Base-by-base conservation (phyloP, 257 asterid genomes). In the Paraleonurus japonicus region DNA sequence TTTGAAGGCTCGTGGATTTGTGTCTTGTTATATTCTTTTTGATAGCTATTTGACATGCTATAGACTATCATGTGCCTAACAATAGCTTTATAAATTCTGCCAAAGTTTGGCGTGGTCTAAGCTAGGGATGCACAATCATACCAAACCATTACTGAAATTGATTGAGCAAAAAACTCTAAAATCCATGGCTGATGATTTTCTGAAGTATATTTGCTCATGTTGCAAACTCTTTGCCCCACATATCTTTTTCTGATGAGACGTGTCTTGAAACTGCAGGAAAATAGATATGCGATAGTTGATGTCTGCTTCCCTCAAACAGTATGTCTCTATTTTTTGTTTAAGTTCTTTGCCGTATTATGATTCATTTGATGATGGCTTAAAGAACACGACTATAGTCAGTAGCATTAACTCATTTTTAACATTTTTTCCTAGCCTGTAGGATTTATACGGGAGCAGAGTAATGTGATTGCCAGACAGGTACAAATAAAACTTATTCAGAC, bases 371-470 rank as follows among this genome's bases (percentile, higher is more conserved):
- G 30, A 32, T 69, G 69, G 17, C 73, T 68, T 71, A 32, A 23
- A 32, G 23, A 59, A 67, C 16, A 13, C 4, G 37, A 63, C 57
- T 69, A 66, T 50, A 20, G 50, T 47, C 62, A 37, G 67, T 45
- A 19, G 23, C 17, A 48, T 55, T 65, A 71, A 74, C 73, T 79
- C 65, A 75, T 60, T 63, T 73, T 59, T 71, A 64, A 71, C 61
- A 43, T 43, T 54, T 62, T 84, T 70, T 78, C 79, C 74, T 78
- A 94, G 99, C 99, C 98, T 83, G 98, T 81, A 87, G 98, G 96
- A 84, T 87, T 83, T 77, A 91, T 94, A 58, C 93, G 95, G 33
- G 98, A 94, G 83, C 86, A 89, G 81, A 94, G 99, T 85, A 88
- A 88, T 75, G 59, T 88, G 73, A 80, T 94, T 53, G 90, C 81